Evolutionary conservation across 257 asterid genomes (phyloP).

Genomic region (Petunia axillaris): DNA sequence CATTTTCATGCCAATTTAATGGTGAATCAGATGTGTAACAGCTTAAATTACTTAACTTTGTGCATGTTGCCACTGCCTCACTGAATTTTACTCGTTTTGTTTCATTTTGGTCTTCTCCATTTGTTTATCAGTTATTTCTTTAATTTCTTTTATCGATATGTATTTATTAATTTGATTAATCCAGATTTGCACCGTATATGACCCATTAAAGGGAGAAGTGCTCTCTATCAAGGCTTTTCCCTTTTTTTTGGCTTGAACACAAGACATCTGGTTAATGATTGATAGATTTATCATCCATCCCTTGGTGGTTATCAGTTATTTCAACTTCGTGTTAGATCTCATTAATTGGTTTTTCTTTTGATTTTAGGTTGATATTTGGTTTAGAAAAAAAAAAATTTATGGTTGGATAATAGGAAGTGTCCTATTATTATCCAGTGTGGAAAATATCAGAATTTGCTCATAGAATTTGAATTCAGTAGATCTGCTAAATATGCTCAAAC

Average conservation of each 20-base stretch:
- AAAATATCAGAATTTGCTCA: conserved; percentile 17
- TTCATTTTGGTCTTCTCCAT: conserved; percentile 21
- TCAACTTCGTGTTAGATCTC: conserved; percentile 61
- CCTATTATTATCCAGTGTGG: background rate
- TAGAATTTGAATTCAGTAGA: background rate
- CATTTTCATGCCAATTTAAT: conserved; percentile 32
- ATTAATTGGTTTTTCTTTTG: conserved; percentile 45
- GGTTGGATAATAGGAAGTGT: no score
- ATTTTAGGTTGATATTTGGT: conserved; percentile 39
- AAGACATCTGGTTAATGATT: no score
- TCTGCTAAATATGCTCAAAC: background rate
- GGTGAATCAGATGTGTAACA: conserved; percentile 32
- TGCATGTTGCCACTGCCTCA: conserved; percentile 53
- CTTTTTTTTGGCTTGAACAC: no score
- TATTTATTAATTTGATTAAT: no score
- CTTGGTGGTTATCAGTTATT: conserved; percentile 21
- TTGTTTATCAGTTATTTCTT: background rate
- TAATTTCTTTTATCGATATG: no score
- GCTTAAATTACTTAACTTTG: conserved; percentile 36
- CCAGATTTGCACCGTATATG: no score
- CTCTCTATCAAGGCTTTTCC: no score
- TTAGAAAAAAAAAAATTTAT: background rate
- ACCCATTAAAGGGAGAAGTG: no score
- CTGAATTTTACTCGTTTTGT: conserved; percentile 20
- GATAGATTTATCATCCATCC: no score